Percentiles rank a stretch among this genome's conserved stretches.
Conservation (phyloP, 2,329 filamentous ascomycete species). For the Phialophora chinensis region DNA sequence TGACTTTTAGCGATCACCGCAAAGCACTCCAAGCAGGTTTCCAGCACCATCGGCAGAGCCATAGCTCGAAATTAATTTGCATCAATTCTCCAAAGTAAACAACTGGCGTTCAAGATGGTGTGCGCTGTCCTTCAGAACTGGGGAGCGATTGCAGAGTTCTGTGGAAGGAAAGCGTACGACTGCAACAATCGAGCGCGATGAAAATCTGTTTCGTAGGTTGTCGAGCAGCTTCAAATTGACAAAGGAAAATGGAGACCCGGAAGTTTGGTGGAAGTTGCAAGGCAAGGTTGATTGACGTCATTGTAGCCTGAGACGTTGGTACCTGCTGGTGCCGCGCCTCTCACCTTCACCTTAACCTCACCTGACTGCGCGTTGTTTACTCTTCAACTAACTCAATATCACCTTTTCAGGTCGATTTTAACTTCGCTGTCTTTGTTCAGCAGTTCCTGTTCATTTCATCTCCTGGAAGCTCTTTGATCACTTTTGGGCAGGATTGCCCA, state of each 20-base stretch:
- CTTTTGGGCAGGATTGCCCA: not conserved
- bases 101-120: not conserved
- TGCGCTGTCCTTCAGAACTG: not conserved
- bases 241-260: not conserved
- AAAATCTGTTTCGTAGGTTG: not conserved
- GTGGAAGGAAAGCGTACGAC: not conserved
- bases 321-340: not conserved
- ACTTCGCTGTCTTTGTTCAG: not conserved
- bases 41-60: not conserved
- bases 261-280: not conserved
- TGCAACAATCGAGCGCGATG: not conserved
- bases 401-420: not conserved
- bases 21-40: not conserved
- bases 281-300: slow-evolving; percentile 2
- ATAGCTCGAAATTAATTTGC: not conserved
- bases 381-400: not conserved
- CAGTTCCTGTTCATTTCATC: not conserved
- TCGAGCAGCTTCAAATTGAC: not conserved
- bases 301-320: not conserved
- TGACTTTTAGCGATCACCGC: not conserved
- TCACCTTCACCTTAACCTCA: slow-evolving; percentile 6
- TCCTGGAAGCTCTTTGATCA: not conserved
- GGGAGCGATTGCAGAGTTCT: not conserved
- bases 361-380: not conserved
- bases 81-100: not conserved